These are phyloP conservation scores for Stereocaulon alpinum DNA, from an alignment of 495 filamentous ascomycete species.

Conservation along the genomic window DNA sequence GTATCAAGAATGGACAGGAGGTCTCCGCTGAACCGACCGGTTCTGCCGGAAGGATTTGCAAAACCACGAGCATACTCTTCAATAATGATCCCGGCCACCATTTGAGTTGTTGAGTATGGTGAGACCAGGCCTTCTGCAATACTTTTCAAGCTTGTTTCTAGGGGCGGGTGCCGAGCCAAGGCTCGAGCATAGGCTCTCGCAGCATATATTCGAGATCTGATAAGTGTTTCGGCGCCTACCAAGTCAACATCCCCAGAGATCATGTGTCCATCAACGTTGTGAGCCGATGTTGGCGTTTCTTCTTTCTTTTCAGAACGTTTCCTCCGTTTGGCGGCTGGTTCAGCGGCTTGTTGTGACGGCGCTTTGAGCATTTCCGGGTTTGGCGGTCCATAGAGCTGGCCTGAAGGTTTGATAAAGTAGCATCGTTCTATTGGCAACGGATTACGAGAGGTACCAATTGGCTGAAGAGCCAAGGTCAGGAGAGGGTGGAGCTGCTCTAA, in stretches of 20 bases:
- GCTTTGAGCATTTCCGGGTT: slow-evolving; percentile 42
- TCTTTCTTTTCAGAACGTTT: slow-evolving; percentile 75
- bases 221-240: slow-evolving; percentile 75
- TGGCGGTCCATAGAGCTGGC: slow-evolving; percentile 57
- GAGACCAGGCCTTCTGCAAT: slow-evolving; percentile 40
- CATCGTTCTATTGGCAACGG: slow-evolving; percentile 81
- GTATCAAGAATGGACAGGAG: slow-evolving; percentile 66
- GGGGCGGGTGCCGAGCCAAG: slow-evolving; percentile 42
- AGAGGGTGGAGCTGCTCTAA: slow-evolving; percentile 62
- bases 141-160: slow-evolving; percentile 35
- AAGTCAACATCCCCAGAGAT: slow-evolving; percentile 93
- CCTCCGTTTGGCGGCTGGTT: slow-evolving; percentile 57
- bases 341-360: slow-evolving; percentile 44
- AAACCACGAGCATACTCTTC: slow-evolving; percentile 64
- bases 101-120: slow-evolving; percentile 71
- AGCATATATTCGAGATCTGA: slow-evolving; percentile 79
- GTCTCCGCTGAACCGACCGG: slow-evolving; percentile 38
- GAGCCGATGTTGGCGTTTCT: slow-evolving; percentile 50
- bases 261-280: slow-evolving; percentile 97
- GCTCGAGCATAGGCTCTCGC: slow-evolving; percentile 71
- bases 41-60: slow-evolving; percentile 22
- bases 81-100: slow-evolving; percentile 70
- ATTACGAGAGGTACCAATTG: slow-evolving; percentile 81
- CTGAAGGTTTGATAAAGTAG: slow-evolving; percentile 91
- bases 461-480: slow-evolving; percentile 69